Conservation (phyloP, 495 filamentous ascomycete species). For the Hamigera avellanea region DNA sequence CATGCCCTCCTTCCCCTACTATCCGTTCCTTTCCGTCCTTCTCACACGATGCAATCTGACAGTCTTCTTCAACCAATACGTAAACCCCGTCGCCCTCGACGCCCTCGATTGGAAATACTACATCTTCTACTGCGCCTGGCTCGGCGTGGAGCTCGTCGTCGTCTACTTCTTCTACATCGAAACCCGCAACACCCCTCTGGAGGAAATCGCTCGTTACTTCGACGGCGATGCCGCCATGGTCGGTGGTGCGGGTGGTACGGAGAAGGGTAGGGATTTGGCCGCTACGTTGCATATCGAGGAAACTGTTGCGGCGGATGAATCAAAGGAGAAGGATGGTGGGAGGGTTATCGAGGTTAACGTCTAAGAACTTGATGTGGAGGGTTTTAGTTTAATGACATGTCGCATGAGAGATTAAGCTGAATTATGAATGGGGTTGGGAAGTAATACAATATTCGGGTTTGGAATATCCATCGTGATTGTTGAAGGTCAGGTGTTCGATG, state of each 20-base stretch:
- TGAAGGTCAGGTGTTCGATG: too few relatives aligned
- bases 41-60: slow-evolving; percentile 22
- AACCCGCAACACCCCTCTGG: slow-evolving; percentile 51
- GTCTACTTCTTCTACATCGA: slow-evolving; percentile 58
- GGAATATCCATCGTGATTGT: too few relatives aligned
- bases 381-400: neutral
- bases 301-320: too few relatives aligned
- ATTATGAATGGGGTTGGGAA: too few relatives aligned
- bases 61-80: slow-evolving; percentile 45
- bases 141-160: slow-evolving; percentile 44
- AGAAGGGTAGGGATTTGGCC: slow-evolving; percentile 7
- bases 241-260: slow-evolving; percentile 26
- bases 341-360: slow-evolving; percentile 1
- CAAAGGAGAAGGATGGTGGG: slow-evolving; percentile 1
- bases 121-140: slow-evolving; percentile 52
- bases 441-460: too few relatives aligned
- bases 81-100: slow-evolving; percentile 50
- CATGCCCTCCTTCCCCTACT: neutral
- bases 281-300: slow-evolving; percentile 1
- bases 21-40: neutral
- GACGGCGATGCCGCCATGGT: slow-evolving; percentile 45
- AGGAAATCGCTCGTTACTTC: slow-evolving; percentile 52
- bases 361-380: neutral
- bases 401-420: neutral
- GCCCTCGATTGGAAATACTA: slow-evolving; percentile 49